Base-by-base conservation (phyloP, 2,329 filamentous ascomycete species). In the Aspergillus piperis region DNA sequence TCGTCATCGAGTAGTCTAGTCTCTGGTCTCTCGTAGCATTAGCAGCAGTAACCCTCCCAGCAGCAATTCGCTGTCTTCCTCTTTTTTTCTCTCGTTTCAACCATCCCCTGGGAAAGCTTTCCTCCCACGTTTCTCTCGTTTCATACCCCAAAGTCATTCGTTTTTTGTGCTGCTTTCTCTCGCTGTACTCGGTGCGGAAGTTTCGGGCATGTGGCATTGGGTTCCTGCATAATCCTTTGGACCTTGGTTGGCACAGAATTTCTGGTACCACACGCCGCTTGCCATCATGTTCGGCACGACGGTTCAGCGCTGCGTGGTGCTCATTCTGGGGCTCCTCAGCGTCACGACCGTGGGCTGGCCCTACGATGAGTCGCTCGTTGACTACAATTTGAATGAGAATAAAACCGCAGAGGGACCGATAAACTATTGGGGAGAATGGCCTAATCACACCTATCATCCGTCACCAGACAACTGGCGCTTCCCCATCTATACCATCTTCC, bases 381-480 rank as follows among this genome's bases (percentile, higher is more conserved):
- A 79, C 38, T 88, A 81, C 74, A 88, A 88, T 66, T 75, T 88
- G 62, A 88, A 88, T 70, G 77, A 79, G 63, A 87, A 88, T 69
- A 66, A 81, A 65, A 74, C 77, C 44, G 85, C 86, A n/a, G 78
- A 68, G 6, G 71, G 80, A 54, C 84, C 85, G 2, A 73, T 83
- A 38, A 79, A 88, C 49, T 88, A 88, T 70, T 82, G 75, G 72
- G 82, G 85, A 61, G 73, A 80, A 74, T 82, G 84, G 82, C 75
- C 74, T 15, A 74, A 80, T 63, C 82, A 85, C 42, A 19, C 23
- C 21, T 87, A 84, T 64, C 69, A 74, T 15, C 73, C 77, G 0
- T 88, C 85, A 17, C 86, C 86, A 1, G 68, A 75, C 0, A 88
- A 86, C 65, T 89, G 86, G 86, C 80, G 86, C 27, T 81, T 88